A percentile compares a stretch with the other conserved stretches of the same genome.
These are phyloP conservation scores for Balakata baccata DNA, from an alignment of 345 rosid genomes.

Conservation along the genomic window DNA sequence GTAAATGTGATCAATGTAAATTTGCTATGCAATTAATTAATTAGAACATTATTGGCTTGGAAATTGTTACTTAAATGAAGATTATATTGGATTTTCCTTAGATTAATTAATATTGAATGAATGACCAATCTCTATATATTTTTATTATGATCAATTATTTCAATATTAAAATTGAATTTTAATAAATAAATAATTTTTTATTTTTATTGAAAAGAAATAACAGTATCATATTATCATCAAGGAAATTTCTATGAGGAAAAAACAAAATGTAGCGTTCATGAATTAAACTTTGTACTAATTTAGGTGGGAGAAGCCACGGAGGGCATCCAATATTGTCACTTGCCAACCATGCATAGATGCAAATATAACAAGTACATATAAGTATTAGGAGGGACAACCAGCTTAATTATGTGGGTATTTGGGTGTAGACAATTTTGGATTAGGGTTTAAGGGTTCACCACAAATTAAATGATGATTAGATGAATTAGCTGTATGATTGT, in stretches of 20 bases:
- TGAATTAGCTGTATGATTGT: constrained; percentile 30
- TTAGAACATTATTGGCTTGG: constrained; percentile 9
- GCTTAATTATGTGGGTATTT: constrained; percentile 9
- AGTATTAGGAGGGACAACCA: background rate
- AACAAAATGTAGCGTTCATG: background rate
- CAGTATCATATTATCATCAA: too few species aligned
- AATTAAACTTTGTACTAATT: background rate
- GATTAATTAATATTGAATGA: too few species aligned
- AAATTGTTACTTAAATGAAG: background rate
- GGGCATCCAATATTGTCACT: background rate
- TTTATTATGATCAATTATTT: too few species aligned
- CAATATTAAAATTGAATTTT: too few species aligned
- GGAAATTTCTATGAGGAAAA: background rate
- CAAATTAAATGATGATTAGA: constrained; percentile 25
- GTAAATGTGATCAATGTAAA: too few species aligned
- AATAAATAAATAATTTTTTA: too few species aligned
- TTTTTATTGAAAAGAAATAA: too few species aligned
- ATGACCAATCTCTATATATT: too few species aligned
- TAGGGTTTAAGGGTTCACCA: constrained; percentile 21
- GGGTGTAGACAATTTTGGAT: constrained; percentile 19
- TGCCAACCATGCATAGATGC: constrained; percentile 19
- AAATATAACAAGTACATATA: background rate
- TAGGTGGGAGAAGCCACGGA: background rate
- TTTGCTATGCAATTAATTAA: too few species aligned
- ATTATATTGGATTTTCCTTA: too few species aligned